Percentiles rank a stretch among this genome's conserved stretches.
phyloP scores from a whole-genome alignment of 208 protist species.

The Acanthamoeba triangularis region DNA sequence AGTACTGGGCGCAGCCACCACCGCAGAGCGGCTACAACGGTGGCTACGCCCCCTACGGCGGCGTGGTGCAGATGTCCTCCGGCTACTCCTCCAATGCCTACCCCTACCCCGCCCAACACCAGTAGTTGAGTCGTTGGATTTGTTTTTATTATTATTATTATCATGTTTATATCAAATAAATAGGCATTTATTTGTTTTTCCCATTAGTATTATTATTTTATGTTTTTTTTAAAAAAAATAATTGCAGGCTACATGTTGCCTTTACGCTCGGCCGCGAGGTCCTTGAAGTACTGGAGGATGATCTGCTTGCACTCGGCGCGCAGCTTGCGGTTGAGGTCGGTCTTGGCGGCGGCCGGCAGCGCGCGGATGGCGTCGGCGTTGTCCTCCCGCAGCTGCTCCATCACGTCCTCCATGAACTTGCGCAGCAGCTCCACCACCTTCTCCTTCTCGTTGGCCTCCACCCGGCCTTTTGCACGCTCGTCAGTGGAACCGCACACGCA shows the following conservation, averaged over 20 bases:
- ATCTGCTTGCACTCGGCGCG: constrained; percentile 8
- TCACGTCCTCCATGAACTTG: constrained; percentile 16
- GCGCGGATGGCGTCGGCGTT: not conserved
- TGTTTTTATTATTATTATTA: too few species aligned
- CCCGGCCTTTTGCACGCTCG: not conserved
- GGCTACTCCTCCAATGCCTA: constrained; percentile 29
- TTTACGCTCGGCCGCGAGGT: not conserved
- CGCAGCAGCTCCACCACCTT: constrained; percentile 19
- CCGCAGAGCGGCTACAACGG: not conserved
- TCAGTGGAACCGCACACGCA: not conserved
- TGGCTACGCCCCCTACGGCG: not conserved
- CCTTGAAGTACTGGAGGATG: constrained; percentile 37
- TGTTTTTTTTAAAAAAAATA: too few species aligned
- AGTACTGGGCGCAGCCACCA: not conserved
- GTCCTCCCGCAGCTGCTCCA: constrained; percentile 12
- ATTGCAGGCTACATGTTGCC: too few species aligned
- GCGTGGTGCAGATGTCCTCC: constrained; percentile 21
- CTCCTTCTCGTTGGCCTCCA: not conserved
- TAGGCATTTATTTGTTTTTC: not conserved
- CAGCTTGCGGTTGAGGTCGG: constrained; percentile 1
- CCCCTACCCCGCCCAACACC: not conserved
- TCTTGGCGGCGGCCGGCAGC: not conserved
- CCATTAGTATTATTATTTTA: too few species aligned
- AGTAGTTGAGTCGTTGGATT: not conserved
- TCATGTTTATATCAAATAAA: too few species aligned